These are phyloP conservation scores for Talaromyces amestolkiae DNA, from an alignment of 2,329 filamentous ascomycete genomes.

Conservation along the genomic window DNA sequence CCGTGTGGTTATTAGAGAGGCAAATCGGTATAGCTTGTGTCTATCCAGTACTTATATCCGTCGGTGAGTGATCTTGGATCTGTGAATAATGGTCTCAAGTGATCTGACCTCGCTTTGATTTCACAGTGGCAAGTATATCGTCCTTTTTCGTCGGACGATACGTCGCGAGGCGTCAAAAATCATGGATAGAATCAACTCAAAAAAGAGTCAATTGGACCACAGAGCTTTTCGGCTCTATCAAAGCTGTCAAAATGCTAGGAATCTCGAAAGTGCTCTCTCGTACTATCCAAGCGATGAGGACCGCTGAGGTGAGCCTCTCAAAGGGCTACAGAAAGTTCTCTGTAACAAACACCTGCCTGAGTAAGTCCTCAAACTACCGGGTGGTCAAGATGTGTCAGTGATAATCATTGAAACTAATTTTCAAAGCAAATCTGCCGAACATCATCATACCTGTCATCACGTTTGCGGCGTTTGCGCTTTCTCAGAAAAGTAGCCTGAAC, in stretches of 20 bases:
- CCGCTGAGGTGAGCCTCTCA: constrained; percentile 10
- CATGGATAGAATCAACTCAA: constrained; percentile 45
- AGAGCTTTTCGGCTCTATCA: constrained; percentile 41
- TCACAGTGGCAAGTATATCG: constrained; percentile 19
- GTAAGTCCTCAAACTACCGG: not conserved
- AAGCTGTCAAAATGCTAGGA: constrained; percentile 43
- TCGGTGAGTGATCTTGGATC: constrained; percentile 24
- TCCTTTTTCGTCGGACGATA: constrained; percentile 15
- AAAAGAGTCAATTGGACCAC: constrained; percentile 43
- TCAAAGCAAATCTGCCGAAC: constrained; percentile 11
- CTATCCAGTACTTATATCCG: constrained; percentile 31
- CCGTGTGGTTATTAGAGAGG: constrained; percentile 31
- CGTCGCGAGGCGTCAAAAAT: constrained; percentile 29
- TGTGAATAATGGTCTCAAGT: constrained; percentile 10
- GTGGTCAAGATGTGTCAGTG: not conserved
- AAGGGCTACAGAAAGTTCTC: constrained; percentile 12
- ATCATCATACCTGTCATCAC: constrained; percentile 15
- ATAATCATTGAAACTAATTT: not conserved
- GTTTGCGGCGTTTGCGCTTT: constrained; percentile 20
- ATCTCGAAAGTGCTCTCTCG: constrained; percentile 4
- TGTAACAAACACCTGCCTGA: constrained; percentile 9
- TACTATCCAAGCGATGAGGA: not conserved
- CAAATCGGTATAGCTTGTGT: constrained; percentile 35
- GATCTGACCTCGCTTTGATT: constrained; percentile 15
- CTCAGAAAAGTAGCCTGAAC: constrained; percentile 6